These are phyloP conservation scores for Podaxis sp. DNA, from an alignment of 768 basidiomycete species.

Conservation along the genomic window DNA sequence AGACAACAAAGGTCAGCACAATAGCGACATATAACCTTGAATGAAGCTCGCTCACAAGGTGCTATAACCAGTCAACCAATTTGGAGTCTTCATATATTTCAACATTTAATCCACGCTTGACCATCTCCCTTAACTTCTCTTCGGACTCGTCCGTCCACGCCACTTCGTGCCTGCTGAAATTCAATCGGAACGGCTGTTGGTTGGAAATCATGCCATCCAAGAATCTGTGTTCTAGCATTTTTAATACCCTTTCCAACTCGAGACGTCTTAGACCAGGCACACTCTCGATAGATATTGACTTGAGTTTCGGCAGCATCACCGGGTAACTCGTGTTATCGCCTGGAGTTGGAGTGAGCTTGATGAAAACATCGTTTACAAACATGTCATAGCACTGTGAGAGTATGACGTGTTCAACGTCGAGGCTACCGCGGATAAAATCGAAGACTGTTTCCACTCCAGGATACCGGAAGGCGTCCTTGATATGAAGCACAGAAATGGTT, in stretches of 20 bases:
- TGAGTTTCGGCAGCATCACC: not conserved
- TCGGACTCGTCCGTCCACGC: not conserved
- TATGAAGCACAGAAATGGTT: not conserved
- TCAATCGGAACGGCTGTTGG: not conserved
- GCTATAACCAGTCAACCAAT: not conserved
- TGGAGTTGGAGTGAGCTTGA: not conserved
- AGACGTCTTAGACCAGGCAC: not conserved
- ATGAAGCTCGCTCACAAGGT: not conserved
- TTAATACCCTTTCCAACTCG: not conserved
- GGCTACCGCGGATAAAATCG: not conserved
- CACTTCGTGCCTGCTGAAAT: not conserved
- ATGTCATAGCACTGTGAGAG: not conserved
- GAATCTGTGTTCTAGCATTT: not conserved
- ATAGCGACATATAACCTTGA: too few species aligned
- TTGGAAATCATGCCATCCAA: not conserved
- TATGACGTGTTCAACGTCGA: not conserved
- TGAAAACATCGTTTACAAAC: not conserved
- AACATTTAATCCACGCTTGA: not conserved
- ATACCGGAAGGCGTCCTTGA: not conserved
- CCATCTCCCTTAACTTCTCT: not conserved
- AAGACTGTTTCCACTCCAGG: not conserved
- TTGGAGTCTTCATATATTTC: not conserved
- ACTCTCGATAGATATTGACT: not conserved
- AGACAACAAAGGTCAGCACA: too few species aligned
- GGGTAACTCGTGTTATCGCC: not conserved